Evolutionary conservation across 1,139 yeast genomes (phyloP), one percentile per base, ranked within the genome.

Genomic region (Candida gigantensis): DNA sequence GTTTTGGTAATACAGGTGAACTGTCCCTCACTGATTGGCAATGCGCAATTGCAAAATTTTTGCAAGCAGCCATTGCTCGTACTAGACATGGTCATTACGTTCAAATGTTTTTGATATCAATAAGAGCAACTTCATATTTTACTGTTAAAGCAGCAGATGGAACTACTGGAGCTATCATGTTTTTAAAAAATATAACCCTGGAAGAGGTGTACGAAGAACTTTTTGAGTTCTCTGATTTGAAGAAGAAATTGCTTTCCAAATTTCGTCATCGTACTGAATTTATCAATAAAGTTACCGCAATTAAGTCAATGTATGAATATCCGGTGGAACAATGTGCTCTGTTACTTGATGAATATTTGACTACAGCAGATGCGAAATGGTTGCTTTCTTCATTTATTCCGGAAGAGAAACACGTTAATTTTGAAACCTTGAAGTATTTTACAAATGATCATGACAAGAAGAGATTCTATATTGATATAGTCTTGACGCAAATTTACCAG

Each of bases 381-480:
- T 24, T 38, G 7, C 17, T 32, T 24, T n/a, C 14, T 6, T 9
- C 2, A 7, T 28, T n/a, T 24, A 9, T 18, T 8, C 16, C 29
- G 4, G 19, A 13, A 2, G 14, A 24, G 13, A 27, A 29, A 17
- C 27, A 34, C n/a, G 25, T 11, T 4, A 38, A 32, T 17, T 25
- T 30, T 25, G 36, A 26, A 26, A 7, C 21, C 8, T 18, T 35
- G 15, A 26, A 32, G 11, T 27, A 32, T 11, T 32, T 32, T 8
- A 21, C 24, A 5, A 6, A 35, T 3, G 30, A 16, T 6, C 25
- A 16, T 13, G 21, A 31, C 17, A 28, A 17, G 6, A 39, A 36
- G 11, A 12, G 14, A 14, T 30, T 39, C 18, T 32, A 34, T 4
- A 32, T 32, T 6, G 38, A 36, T 27, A 26, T 29, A 3, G 14